Evolutionary conservation across 768 basidiomycete genomes (phyloP).

Genomic region (Neoboletus magnificus): DNA sequence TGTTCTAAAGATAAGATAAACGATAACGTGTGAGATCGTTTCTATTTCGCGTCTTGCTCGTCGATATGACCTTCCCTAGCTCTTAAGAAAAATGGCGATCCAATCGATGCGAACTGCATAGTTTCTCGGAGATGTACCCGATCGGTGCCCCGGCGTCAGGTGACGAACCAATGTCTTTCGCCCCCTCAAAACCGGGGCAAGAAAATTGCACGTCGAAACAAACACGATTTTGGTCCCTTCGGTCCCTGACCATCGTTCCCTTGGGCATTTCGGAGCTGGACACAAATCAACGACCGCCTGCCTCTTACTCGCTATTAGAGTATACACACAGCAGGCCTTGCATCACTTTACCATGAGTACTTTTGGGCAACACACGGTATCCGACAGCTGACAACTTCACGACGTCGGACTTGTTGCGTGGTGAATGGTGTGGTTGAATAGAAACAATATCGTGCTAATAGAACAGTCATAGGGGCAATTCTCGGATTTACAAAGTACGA

Average conservation of each 20-base stretch:
- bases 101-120: neutral
- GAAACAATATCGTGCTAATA: neutral
- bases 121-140: neutral
- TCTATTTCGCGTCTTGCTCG: neutral
- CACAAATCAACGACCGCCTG: neutral
- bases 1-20: neutral
- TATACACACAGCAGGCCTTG: neutral
- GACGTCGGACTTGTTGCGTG: neutral
- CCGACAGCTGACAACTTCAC: too few relatives aligned
- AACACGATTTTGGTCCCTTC: neutral
- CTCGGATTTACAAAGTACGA: neutral
- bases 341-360: neutral
- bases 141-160: neutral
- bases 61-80: neutral
- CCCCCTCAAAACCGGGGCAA: neutral
- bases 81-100: neutral
- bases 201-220: neutral
- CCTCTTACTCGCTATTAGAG: neutral
- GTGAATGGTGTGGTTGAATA: neutral
- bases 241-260: neutral
- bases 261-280: neutral
- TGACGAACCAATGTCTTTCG: neutral
- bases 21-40: neutral
- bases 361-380: too few relatives aligned
- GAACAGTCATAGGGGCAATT: neutral